Evolutionary conservation across 805 yeast species (phyloP).

Genomic region (Yamadazyma tumulicola): DNA sequence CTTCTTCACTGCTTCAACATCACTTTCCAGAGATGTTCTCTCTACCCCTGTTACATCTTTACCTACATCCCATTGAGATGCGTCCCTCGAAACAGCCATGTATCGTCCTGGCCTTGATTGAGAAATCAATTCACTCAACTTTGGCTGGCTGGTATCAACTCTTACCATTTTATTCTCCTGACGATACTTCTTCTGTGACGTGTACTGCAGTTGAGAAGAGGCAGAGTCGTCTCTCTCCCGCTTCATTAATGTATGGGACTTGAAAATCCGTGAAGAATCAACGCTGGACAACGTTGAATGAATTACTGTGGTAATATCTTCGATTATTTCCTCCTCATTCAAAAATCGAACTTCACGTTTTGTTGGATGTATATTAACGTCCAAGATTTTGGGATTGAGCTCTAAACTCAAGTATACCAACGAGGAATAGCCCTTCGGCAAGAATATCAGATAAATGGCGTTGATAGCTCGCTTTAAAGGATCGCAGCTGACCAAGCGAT

Average conservation of each 20-base stretch:
- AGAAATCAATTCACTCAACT: slow-evolving; percentile 17
- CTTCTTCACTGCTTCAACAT: not conserved
- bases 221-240: slow-evolving; percentile 9
- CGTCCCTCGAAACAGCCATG: not conserved
- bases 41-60: too few species aligned
- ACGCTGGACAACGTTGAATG: slow-evolving; percentile 49
- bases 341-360: slow-evolving; percentile 87
- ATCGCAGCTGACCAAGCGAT: slow-evolving; percentile 78
- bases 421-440: slow-evolving; percentile 75
- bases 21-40: not conserved
- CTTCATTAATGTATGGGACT: slow-evolving; percentile 52
- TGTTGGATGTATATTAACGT: slow-evolving; percentile 95
- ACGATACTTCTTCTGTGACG: slow-evolving; percentile 27
- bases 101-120: not conserved
- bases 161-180: slow-evolving; percentile 69
- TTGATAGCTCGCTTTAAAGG: slow-evolving; percentile 68
- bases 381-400: slow-evolving; percentile 67
- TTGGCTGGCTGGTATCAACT: slow-evolving; percentile 62
- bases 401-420: slow-evolving; percentile 73
- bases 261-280: slow-evolving; percentile 67
- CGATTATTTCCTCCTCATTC: slow-evolving; percentile 81
- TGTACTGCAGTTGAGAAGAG: not conserved
- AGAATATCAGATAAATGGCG: slow-evolving; percentile 56
- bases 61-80: not conserved
- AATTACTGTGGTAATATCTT: slow-evolving; percentile 47